phyloP scores from a whole-genome alignment of 2,329 filamentous ascomycete species.

The Fusarium papillatum region DNA sequence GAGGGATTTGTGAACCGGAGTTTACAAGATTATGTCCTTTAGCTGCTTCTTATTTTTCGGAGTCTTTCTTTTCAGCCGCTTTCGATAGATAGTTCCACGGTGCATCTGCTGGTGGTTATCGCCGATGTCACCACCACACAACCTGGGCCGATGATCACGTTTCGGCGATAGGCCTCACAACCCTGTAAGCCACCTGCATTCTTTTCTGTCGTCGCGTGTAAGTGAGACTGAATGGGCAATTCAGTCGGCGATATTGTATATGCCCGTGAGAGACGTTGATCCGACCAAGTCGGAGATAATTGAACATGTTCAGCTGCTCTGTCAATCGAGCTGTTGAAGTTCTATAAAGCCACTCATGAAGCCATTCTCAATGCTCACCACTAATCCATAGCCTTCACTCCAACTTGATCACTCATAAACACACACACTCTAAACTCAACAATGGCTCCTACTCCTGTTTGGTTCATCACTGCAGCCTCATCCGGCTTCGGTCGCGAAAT shows the following conservation, averaged over 20 bases:
- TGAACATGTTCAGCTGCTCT: background rate
- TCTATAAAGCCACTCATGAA: background rate
- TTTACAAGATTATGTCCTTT: background rate
- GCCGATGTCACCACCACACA: constrained; percentile 16
- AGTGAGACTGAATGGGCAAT: background rate
- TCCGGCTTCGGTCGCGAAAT: constrained; percentile 65
- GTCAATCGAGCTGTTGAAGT: background rate
- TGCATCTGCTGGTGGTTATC: background rate
- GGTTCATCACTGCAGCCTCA: constrained; percentile 67
- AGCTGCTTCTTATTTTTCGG: background rate
- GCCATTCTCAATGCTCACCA: background rate
- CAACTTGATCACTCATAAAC: background rate
- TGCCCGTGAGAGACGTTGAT: background rate
- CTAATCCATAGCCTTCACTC: background rate
- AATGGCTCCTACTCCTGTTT: constrained; percentile 51
- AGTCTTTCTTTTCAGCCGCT: background rate
- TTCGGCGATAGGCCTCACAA: constrained; percentile 30
- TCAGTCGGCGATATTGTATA: constrained; percentile 16
- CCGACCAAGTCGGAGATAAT: background rate
- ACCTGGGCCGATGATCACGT: background rate
- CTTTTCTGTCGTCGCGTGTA: background rate
- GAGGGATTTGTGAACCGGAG: background rate
- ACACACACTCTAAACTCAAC: background rate
- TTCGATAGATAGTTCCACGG: background rate
- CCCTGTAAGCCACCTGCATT: background rate